Evolutionary conservation across 257 asterid species (phyloP), one percentile per base, ranked within the genome.

Genomic region (Nicotiana benthamiana): DNA sequence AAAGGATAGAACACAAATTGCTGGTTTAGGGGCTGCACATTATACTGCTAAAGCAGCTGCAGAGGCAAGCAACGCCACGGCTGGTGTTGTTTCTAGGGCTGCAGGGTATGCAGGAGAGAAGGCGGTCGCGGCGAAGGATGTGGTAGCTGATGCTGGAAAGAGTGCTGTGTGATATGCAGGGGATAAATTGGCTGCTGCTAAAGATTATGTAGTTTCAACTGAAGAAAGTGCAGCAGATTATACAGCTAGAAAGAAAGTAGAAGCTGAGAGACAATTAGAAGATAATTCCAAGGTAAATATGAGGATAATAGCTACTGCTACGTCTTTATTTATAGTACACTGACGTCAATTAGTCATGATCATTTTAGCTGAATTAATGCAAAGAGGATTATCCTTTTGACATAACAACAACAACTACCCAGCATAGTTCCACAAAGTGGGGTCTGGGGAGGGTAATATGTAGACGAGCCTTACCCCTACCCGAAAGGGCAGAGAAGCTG

Each of bases 11-110:
- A 91, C 92, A 0, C 84, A 77, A 5, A 91, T 84, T 67, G 92
- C 93, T 0, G 97, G 96, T 0, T 94, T 97, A 88, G 96, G 93
- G 8, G 92, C 97, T 4, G 90, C 92, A 9, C 93, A 89, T 26
- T 87, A 80, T 24, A 91, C 98, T 0, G 83, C 92, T 0, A 95
- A 84, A 82, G 89, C 74, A 84, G 93, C 87, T 0, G 93, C 92
- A 0, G 91, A 80, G 79, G 91, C 95, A 0, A 91, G 97, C 0
- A 89, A 91, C 81, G 84, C 84, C 1, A 83, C 83, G 66, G 89
- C 93, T 0, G 86, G 82, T 8, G 91, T 79, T 3, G 88, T 94
- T 3, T 85, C 92, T 0, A 81, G 85, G 27, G 92, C 81, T 6
- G 93, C 91, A 0, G 93, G 93, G 34, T 88, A 84, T 15, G 89